Base-by-base conservation (phyloP, 1,139 yeast genomes). In the Debaryomyces nepalensis region DNA sequence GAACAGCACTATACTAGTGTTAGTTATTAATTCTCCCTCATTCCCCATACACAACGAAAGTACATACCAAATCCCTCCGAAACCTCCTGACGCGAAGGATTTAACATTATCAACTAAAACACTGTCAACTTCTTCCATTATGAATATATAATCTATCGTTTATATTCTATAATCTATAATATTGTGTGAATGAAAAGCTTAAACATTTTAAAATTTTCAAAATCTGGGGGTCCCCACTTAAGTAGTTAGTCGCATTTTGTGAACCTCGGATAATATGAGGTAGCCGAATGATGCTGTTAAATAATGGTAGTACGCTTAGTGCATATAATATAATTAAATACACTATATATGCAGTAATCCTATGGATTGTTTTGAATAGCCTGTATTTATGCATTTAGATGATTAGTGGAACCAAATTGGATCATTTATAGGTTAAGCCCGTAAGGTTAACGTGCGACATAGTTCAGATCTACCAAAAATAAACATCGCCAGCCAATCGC, bases 31-130 rank as follows among this genome's bases (percentile, higher is more conserved):
- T 16, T 16, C 4, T 7, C 5, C 26, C 29, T 16, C n/a, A 27
- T 16, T 16, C 7, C 9, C 4, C 5, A 16, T 19, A 16, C 16
- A 19, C 9, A 19, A 8, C 4, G n/a, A 24, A 14, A 9, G 12
- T 39, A 65, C 70, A 27, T 63, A 66, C 65, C 73, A 73, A 33
- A 73, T 58, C 52, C 79, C 79, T 50, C 79, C 79, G 49, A 73
- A 73, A 2, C 97, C 99, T 37, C 99, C 99, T 8, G 97, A 84
- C 11, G 83, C 84, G 55, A 93, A 82, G 3, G 97, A 87, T 62
- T 91, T 89, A 54, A 86, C 66, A 58, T 74, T 74, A 46, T 72
- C 77, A 11, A 71, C 69, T 50, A 73, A 66, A 40, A 65, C 73
- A 46, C 77, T 73, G 50, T 75, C 81, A 26, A 66, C 75, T 63